Evolutionary conservation across 768 basidiomycete genomes (phyloP).

Genomic region (Aureoboletus auriporus): DNA sequence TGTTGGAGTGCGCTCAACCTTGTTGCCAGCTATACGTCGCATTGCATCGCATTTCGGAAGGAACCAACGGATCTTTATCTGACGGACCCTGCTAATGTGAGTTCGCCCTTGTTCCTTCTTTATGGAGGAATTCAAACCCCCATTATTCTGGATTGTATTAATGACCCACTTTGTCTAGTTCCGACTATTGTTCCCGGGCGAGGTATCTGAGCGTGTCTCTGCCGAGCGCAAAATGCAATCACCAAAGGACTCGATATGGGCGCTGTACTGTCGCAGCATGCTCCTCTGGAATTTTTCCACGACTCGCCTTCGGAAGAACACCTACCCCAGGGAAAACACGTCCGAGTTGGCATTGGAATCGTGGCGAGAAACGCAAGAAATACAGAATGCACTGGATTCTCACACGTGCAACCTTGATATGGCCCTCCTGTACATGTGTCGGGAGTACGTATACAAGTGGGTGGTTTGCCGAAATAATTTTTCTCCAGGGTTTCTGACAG

Average conservation of each 20-base stretch:
- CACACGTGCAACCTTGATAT: conserved; percentile 73
- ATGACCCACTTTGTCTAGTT: conserved; percentile 13
- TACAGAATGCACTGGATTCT: conserved; percentile 62
- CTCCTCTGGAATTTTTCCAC: conserved; percentile 71
- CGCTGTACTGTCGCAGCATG: conserved; percentile 78
- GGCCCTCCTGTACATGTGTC: conserved; percentile 57
- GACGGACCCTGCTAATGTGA: conserved; percentile 63
- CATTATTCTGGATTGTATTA: conserved; percentile 6
- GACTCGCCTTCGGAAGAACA: conserved; percentile 44
- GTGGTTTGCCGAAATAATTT: conserved; percentile 25
- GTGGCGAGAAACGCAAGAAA: conserved; percentile 60
- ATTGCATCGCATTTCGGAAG: conserved; percentile 62
- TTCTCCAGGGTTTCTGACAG: conserved; percentile 7
- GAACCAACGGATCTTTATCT: conserved; percentile 55
- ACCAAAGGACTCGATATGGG: conserved; percentile 78
- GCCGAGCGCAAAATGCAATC: conserved; percentile 43
- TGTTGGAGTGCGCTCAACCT: conserved; percentile 74
- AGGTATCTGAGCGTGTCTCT: conserved; percentile 52
- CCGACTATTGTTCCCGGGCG: conserved; percentile 70
- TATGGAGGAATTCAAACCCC: conserved; percentile 6
- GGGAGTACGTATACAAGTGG: conserved; percentile 74
- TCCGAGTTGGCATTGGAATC: conserved; percentile 58
- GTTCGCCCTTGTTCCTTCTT: conserved; percentile 18
- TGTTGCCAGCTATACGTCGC: conserved; percentile 62
- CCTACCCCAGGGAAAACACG: conserved; percentile 45